Evolutionary conservation across 495 filamentous ascomycete species (phyloP).

Genomic region (Usnea hakonensis): DNA sequence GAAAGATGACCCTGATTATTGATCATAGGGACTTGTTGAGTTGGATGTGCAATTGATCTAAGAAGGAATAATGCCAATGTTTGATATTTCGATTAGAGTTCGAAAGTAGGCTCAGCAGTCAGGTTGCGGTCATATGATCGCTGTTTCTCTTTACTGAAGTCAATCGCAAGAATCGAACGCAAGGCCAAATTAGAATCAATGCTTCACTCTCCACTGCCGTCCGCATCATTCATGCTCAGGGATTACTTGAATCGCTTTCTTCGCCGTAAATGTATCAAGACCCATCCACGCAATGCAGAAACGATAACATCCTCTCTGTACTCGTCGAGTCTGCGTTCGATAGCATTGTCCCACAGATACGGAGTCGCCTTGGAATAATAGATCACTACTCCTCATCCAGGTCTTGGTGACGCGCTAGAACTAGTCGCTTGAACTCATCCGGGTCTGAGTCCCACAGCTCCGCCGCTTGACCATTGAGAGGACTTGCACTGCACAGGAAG

Average conservation of each 20-base stretch:
- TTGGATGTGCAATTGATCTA: not conserved
- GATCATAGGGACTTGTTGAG: not conserved
- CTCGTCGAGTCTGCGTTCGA: not conserved
- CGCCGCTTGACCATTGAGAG: conserved; percentile 91
- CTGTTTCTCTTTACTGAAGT: not conserved
- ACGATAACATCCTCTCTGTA: not conserved
- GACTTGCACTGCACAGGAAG: conserved; percentile 59
- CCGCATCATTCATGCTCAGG: not conserved
- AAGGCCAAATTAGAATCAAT: not conserved
- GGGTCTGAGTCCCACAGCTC: conserved; percentile 91
- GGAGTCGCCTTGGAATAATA: not conserved
- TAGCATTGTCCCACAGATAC: not conserved
- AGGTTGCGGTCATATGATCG: not conserved
- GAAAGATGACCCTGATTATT: not conserved
- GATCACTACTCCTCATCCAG: conserved; percentile 38
- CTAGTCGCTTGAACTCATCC: conserved; percentile 73
- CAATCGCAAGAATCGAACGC: not conserved
- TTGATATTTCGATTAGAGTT: not conserved
- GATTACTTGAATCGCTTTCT: not conserved
- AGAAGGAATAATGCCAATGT: not conserved
- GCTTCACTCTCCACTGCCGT: not conserved
- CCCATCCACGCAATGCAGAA: not conserved
- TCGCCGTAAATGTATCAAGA: not conserved
- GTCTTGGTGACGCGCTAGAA: conserved; percentile 57
- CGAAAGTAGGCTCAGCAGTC: not conserved